phyloP scores from a whole-genome alignment of 1,284 basidiomycete genomes.

The Tremellales sp. region DNA sequence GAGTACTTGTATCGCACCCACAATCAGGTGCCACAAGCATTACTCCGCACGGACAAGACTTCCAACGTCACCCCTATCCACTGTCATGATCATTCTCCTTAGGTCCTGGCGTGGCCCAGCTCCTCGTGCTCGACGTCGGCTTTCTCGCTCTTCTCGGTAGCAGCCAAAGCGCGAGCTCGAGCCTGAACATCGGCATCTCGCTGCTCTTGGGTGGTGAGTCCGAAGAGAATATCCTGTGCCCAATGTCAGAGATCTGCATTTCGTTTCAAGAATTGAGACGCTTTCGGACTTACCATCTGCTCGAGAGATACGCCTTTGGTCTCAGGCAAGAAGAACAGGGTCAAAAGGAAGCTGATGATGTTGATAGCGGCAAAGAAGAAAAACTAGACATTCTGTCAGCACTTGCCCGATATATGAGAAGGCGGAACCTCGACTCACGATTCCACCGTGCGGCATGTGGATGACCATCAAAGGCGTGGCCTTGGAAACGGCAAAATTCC shows the following conservation, averaged over 20 bases:
- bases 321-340: conserved; percentile 56
- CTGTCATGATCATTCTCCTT: no score
- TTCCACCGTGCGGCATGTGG: conserved; percentile 25
- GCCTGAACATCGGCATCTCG: conserved; percentile 56
- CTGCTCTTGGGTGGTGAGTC: conserved; percentile 57
- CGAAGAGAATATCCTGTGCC: conserved; percentile 66
- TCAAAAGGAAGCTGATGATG: conserved; percentile 30
- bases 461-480: conserved; percentile 62
- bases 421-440: conserved; percentile 2
- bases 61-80: no score
- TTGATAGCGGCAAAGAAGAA: conserved; percentile 40
- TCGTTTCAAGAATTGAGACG: neutral
- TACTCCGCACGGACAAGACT: no score
- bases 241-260: neutral
- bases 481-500: conserved; percentile 59
- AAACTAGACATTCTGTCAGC: conserved; percentile 19
- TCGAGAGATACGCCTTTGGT: conserved; percentile 59
- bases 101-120: no score
- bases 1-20: no score
- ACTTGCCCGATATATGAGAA: neutral
- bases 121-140: conserved; percentile 6
- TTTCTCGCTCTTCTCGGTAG: conserved; percentile 19
- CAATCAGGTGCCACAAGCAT: no score
- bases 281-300: conserved; percentile 52
- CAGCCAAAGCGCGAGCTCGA: neutral